Evolutionary conservation across 148 eudicot genomes (phyloP).

Genomic region (Chenopodium berlandieri): DNA sequence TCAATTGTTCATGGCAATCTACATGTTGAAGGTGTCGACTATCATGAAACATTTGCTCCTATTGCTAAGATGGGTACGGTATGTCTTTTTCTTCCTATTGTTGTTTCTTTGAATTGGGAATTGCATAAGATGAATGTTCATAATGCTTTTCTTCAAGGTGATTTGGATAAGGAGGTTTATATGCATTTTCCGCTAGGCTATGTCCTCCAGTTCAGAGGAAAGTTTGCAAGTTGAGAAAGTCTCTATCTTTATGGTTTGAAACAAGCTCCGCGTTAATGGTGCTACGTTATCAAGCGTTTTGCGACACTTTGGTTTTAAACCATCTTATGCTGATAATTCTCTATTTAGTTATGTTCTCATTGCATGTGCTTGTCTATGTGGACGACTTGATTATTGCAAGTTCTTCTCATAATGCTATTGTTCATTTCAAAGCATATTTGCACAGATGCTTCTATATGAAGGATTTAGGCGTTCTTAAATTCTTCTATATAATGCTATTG

Average conservation of each 20-base stretch:
- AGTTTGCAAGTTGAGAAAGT: neutral
- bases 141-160: neutral
- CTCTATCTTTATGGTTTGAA: neutral
- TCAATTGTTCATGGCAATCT: neutral
- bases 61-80: too few relatives aligned
- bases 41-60: too few relatives aligned
- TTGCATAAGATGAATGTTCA: neutral
- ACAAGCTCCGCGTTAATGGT: neutral
- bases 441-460: too few relatives aligned
- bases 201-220: neutral
- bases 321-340: neutral
- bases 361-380: neutral
- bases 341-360: neutral
- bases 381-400: neutral
- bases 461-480: too few relatives aligned
- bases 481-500: too few relatives aligned
- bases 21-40: neutral
- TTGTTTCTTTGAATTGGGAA: neutral
- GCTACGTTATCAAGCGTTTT: neutral
- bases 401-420: too few relatives aligned
- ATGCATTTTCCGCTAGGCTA: neutral
- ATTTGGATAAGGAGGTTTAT: neutral
- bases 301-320: neutral
- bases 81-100: neutral
- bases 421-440: too few relatives aligned